Evolutionary conservation across 1,139 yeast species (phyloP).

Genomic region (Yamadazyma taylorii): DNA sequence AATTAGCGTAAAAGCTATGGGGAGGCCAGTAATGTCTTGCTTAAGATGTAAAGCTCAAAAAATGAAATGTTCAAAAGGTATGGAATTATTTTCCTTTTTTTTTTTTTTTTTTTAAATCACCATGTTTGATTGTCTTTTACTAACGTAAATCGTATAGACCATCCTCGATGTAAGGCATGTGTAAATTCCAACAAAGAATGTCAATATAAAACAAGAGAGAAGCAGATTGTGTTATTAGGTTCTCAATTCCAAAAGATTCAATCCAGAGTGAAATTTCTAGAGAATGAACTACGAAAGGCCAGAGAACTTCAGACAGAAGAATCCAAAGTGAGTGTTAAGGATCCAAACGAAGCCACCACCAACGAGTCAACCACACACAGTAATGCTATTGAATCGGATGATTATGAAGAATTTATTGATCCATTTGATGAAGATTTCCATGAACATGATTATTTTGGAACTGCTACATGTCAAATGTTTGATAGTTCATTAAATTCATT

Average conservation of each 20-base stretch:
- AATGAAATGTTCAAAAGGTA: conserved; percentile 18
- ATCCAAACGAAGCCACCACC: not conserved
- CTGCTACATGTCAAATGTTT: conserved; percentile 15
- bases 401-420: conserved; percentile 13
- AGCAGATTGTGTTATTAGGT: conserved; percentile 13
- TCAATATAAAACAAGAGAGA: conserved; percentile 15
- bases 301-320: conserved; percentile 1
- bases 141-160: no score
- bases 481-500: conserved; percentile 15
- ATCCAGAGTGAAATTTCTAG: conserved; percentile 9
- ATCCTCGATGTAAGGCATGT: conserved; percentile 14
- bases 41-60: conserved; percentile 15
- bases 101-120: no score
- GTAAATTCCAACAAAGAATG: conserved; percentile 12
- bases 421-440: conserved; percentile 12
- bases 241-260: conserved; percentile 14
- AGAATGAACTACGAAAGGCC: conserved; percentile 10
- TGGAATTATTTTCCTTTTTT: no score
- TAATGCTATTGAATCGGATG: conserved; percentile 1
- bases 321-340: not conserved
- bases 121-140: no score
- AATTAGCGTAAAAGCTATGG: conserved; percentile 15
- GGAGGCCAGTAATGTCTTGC: conserved; percentile 16
- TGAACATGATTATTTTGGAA: conserved; percentile 11
- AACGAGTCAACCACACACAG: not conserved